Evolutionary conservation across 2,329 filamentous ascomycete species (phyloP).

Genomic region (Coleophoma eucalyptorum): DNA sequence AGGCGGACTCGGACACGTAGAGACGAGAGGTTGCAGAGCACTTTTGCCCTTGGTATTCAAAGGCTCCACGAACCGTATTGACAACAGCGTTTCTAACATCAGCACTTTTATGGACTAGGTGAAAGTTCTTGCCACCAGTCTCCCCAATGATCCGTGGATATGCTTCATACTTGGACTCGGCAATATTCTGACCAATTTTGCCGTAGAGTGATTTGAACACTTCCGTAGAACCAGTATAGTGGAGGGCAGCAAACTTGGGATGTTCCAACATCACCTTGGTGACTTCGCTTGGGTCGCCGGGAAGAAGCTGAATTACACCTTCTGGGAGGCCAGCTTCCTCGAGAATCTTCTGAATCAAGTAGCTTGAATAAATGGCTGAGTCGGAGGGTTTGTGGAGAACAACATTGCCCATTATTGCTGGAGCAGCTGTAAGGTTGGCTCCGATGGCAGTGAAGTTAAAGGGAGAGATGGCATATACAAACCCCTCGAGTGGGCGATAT

Average conservation of each 20-base stretch:
- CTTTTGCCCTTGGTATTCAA: constrained; percentile 90
- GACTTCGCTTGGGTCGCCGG: constrained; percentile 80
- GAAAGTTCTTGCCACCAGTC: constrained; percentile 93
- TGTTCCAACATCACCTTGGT: constrained; percentile 75
- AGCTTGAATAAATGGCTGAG: constrained; percentile 83
- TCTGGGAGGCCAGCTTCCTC: constrained; percentile 85
- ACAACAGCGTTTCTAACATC: constrained; percentile 75
- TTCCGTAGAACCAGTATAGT: constrained; percentile 90
- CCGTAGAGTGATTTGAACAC: constrained; percentile 89
- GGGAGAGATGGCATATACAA: constrained; percentile 89
- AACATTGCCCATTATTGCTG: constrained; percentile 89
- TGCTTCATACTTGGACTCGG: constrained; percentile 74
- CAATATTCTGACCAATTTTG: constrained; percentile 76
- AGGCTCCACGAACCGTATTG: constrained; percentile 81
- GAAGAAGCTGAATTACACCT: constrained; percentile 90
- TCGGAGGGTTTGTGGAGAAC: constrained; percentile 97
- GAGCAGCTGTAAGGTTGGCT: constrained; percentile 78
- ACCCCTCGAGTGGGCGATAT: constrained; percentile 86
- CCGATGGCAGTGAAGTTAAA: constrained; percentile 98
- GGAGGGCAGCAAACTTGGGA: constrained; percentile 78
- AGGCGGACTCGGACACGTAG: constrained; percentile 73
- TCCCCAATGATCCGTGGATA: constrained; percentile 89
- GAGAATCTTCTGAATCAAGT: constrained; percentile 85
- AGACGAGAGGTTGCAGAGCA: constrained; percentile 80
- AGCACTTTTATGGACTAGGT: constrained; percentile 73